Conservation (phyloP, 2,329 filamentous ascomycete species). For the Phyllosticta ampelicida region DNA sequence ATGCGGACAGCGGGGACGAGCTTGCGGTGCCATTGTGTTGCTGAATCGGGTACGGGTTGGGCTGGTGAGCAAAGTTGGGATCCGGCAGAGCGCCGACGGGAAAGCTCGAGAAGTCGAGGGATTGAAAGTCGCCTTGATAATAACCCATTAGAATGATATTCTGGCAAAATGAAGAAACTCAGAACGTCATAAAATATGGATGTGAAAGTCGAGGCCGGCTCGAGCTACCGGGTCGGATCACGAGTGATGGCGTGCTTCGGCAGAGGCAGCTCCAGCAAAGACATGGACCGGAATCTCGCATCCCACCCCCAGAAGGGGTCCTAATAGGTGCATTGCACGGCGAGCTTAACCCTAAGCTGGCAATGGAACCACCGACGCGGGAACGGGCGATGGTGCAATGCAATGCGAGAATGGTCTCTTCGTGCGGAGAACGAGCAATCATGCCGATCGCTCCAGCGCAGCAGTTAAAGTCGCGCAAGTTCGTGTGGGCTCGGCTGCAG, state of each 20-base stretch:
- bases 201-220: conserved; percentile 5
- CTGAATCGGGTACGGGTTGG: conserved; percentile 16
- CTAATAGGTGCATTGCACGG: conserved; percentile 9
- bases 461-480: conserved; percentile 3
- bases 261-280: not conserved
- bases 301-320: conserved; percentile 7
- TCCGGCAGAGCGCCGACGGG: conserved; percentile 21
- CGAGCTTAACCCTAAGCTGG: conserved; percentile 5
- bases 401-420: conserved; percentile 3
- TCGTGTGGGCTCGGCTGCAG: conserved; percentile 8
- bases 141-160: conserved; percentile 11
- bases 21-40: conserved; percentile 18
- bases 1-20: conserved; percentile 23
- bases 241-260: conserved; percentile 29
- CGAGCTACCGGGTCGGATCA: conserved; percentile 9
- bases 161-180: not conserved
- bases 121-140: conserved; percentile 34
- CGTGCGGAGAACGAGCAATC: conserved; percentile 1
- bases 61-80: conserved; percentile 19
- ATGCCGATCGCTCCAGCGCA: conserved; percentile 4
- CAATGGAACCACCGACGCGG: conserved; percentile 6
- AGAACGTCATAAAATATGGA: conserved; percentile 9
- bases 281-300: conserved; percentile 9
- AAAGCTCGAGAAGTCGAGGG: conserved; percentile 37
- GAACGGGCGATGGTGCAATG: conserved; percentile 8